Conservation (phyloP, 371 early-diverging fungal genomes). For the Mortierella sp. region DNA sequence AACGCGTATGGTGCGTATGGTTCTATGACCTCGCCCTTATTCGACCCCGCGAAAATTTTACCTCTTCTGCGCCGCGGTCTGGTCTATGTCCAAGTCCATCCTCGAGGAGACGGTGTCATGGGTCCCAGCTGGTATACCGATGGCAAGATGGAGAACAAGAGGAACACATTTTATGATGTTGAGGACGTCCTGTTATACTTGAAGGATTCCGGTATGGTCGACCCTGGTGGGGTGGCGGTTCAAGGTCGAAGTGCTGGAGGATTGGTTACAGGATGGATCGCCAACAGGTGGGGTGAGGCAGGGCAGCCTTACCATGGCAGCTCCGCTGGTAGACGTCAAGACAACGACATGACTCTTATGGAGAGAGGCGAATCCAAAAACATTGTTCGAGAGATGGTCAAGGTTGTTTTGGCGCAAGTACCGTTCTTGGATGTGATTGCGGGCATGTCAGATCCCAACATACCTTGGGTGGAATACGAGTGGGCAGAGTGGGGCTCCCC, state of each 20-base stretch:
- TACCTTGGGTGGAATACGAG: constrained; percentile 72
- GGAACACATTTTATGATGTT: constrained; percentile 65
- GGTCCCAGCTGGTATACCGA: constrained; percentile 63
- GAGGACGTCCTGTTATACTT: constrained; percentile 57
- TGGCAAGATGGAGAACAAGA: constrained; percentile 61
- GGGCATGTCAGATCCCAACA: constrained; percentile 62
- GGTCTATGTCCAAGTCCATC: constrained; percentile 61
- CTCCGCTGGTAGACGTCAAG: not conserved
- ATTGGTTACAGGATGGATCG: constrained; percentile 61
- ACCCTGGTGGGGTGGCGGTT: constrained; percentile 51
- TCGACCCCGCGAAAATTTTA: constrained; percentile 28
- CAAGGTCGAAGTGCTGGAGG: constrained; percentile 71
- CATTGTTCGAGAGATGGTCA: constrained; percentile 56
- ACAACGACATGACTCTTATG: too few relatives aligned
- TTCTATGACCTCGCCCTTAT: constrained; percentile 56
- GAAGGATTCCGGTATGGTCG: constrained; percentile 40
- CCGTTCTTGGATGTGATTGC: constrained; percentile 69
- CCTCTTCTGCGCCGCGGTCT: constrained; percentile 64
- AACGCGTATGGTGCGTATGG: constrained; percentile 72
- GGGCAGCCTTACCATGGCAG: not conserved
- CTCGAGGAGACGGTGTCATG: constrained; percentile 68
- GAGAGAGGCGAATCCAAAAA: constrained; percentile 12
- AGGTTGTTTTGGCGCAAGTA: constrained; percentile 63
- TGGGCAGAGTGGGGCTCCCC: constrained; percentile 72
- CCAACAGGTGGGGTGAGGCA: constrained; percentile 54